Evolutionary conservation across 371 early-diverging fungal species (phyloP).

Genomic region (Syncephalastrum racemosum): DNA sequence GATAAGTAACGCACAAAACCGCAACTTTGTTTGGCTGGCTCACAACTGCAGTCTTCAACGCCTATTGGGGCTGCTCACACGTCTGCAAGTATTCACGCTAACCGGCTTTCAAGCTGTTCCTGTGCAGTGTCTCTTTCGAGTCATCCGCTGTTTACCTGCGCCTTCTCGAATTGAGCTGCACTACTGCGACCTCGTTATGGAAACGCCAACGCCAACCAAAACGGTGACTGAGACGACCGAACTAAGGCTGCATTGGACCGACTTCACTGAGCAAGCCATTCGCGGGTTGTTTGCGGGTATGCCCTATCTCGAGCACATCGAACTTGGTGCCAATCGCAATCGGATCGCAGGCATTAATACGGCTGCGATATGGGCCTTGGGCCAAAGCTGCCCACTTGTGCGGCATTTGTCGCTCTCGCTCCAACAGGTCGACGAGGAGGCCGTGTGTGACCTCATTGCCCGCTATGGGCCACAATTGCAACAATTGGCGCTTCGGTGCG

Average conservation of each 20-base stretch:
- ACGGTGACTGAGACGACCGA: conserved; percentile 2
- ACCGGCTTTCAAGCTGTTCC: conserved; percentile 38
- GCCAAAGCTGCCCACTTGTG: conserved; percentile 20
- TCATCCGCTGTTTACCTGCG: conserved; percentile 6
- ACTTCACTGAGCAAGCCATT: conserved; percentile 35
- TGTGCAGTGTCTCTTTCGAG: conserved; percentile 20
- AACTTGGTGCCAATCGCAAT: conserved; percentile 50
- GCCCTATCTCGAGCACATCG: conserved; percentile 27
- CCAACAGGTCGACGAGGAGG: conserved; percentile 37
- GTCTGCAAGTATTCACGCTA: conserved; percentile 25
- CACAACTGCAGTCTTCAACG: conserved; percentile 7
- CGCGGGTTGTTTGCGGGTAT: conserved; percentile 17
- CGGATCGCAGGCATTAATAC: conserved; percentile 32
- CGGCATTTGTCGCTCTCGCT: conserved; percentile 32
- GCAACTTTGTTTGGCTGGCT: conserved; percentile 17
- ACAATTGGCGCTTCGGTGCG: conserved; percentile 32
- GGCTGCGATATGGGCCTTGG: conserved; percentile 22
- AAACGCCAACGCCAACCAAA: background rate
- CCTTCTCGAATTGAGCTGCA: conserved; percentile 2
- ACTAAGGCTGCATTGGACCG: conserved; percentile 40
- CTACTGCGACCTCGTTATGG: conserved; percentile 9
- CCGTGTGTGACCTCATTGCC: conserved; percentile 27
- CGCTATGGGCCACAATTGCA: conserved; percentile 32
- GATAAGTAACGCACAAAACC: conserved; percentile 29
- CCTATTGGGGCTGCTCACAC: conserved; percentile 18